Evolutionary conservation across 2,329 filamentous ascomycete genomes (phyloP).

Genomic region (Pseudocercospora fuligena): DNA sequence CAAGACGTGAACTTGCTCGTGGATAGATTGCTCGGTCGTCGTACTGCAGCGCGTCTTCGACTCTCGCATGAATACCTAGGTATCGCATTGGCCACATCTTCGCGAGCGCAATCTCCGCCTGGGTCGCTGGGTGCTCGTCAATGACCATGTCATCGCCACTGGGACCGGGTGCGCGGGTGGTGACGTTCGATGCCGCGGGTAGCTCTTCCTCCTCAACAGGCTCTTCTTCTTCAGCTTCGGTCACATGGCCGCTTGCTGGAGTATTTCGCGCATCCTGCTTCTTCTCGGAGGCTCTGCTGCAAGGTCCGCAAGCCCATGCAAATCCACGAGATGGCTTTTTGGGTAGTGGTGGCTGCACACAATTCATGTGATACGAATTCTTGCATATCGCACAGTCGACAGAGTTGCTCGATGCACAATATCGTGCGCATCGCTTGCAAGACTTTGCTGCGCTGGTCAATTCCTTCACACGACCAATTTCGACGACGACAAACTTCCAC

Average conservation of each 20-base stretch:
- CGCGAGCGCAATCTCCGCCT: slow-evolving; percentile 88
- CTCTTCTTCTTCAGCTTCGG: slow-evolving; percentile 67
- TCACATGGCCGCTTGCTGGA: slow-evolving; percentile 63
- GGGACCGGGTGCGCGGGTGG: slow-evolving; percentile 63
- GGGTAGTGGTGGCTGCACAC: slow-evolving; percentile 84
- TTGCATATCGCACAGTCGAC: slow-evolving; percentile 96
- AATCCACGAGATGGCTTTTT: slow-evolving; percentile 98
- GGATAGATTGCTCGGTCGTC: slow-evolving; percentile 94
- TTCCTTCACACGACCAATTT: slow-evolving; percentile 91
- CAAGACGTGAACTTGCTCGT: slow-evolving; percentile 87
- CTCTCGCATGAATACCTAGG: slow-evolving; percentile 90
- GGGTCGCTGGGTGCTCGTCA: slow-evolving; percentile 68
- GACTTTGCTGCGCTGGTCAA: slow-evolving; percentile 93
- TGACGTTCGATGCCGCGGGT: slow-evolving; percentile 57
- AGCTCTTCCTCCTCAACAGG: slow-evolving; percentile 71
- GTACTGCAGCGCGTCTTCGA: slow-evolving; percentile 94
- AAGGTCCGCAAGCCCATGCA: slow-evolving; percentile 95
- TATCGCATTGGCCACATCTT: slow-evolving; percentile 97
- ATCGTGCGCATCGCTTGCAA: slow-evolving; percentile 89
- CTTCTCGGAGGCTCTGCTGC: slow-evolving; percentile 92
- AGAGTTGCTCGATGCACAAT: slow-evolving; percentile 93
- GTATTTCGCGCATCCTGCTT: slow-evolving; percentile 90
- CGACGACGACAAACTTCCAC: slow-evolving; percentile 95
- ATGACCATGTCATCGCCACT: slow-evolving; percentile 55
- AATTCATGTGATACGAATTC: slow-evolving; percentile 98